Conservation (phyloP, 2,329 filamentous ascomycete species). For the Fusarium nelsonii region DNA sequence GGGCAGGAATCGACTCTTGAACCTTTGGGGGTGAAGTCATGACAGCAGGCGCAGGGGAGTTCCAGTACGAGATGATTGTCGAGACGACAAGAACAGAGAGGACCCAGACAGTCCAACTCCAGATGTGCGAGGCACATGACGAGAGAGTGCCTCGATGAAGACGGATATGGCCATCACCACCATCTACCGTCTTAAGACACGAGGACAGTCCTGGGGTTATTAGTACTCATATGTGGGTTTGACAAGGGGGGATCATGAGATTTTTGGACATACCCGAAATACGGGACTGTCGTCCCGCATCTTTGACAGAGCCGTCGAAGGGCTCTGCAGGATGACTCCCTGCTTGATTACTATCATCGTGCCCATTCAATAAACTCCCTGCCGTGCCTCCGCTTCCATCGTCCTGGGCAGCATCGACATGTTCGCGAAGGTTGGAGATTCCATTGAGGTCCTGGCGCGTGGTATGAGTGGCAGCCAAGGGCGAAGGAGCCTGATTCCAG, state of each 20-base stretch:
- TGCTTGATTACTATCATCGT: constrained; percentile 46
- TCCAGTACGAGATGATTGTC: constrained; percentile 48
- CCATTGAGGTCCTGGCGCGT: constrained; percentile 69
- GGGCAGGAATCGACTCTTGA: constrained; percentile 24
- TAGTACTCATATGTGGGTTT: constrained; percentile 7
- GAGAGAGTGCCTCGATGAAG: constrained; percentile 49
- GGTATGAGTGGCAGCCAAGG: constrained; percentile 61
- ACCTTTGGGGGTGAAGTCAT: constrained; percentile 12
- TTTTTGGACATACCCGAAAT: constrained; percentile 42
- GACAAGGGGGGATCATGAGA: constrained; percentile 9
- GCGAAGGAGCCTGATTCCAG: constrained; percentile 67
- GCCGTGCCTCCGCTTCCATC: constrained; percentile 48
- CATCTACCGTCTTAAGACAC: constrained; percentile 51
- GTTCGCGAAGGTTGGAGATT: constrained; percentile 63
- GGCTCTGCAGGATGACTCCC: constrained; percentile 38
- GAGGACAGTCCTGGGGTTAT: constrained; percentile 47
- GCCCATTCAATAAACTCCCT: constrained; percentile 37
- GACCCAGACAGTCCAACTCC: constrained; percentile 59
- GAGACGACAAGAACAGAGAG: constrained; percentile 57
- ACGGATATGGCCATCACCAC: constrained; percentile 58
- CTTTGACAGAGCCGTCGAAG: constrained; percentile 26
- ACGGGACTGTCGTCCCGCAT: constrained; percentile 51
- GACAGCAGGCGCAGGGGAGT: constrained; percentile 18
- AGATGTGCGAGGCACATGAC: constrained; percentile 50
- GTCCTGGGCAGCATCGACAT: constrained; percentile 54